Conservation (phyloP, 441 rosid genomes). For the Lepidium campestre region DNA sequence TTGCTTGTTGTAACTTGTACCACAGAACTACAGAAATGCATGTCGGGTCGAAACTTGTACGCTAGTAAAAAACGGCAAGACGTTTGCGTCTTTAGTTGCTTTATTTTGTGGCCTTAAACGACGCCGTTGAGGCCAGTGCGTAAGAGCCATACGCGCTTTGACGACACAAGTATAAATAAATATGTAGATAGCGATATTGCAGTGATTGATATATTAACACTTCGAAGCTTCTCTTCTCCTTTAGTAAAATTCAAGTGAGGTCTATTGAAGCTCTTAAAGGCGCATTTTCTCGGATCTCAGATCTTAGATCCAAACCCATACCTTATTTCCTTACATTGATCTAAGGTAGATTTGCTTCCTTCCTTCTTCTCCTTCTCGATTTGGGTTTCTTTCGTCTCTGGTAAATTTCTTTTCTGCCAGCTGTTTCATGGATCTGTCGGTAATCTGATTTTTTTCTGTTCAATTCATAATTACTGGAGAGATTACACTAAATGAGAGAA, state of each 20-base stretch:
- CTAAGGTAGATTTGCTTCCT: slow-evolving; percentile 18
- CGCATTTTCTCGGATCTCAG: slow-evolving; percentile 36
- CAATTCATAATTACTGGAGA: background rate
- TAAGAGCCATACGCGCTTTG: slow-evolving; percentile 23
- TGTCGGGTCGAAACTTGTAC: background rate
- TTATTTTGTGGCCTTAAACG: background rate
- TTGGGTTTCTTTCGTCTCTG: slow-evolving; percentile 8
- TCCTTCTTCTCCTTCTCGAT: slow-evolving; percentile 4
- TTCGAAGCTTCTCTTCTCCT: slow-evolving; percentile 25
- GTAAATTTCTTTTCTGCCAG: background rate
- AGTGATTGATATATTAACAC: slow-evolving; percentile 12
- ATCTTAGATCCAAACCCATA: slow-evolving; percentile 29
- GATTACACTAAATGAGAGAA: background rate
- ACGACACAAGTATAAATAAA: slow-evolving; percentile 5
- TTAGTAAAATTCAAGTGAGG: slow-evolving; percentile 22
- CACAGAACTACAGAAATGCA: background rate
- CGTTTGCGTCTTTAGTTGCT: background rate
- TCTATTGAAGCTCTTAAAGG: slow-evolving; percentile 19
- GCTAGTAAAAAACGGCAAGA: background rate
- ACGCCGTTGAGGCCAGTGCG: slow-evolving; percentile 10
- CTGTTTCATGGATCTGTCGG: slow-evolving; percentile 14
- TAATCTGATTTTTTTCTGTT: background rate
- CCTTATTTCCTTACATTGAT: background rate
- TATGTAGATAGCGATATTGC: slow-evolving; percentile 3
- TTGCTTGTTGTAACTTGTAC: background rate